phyloP scores from a whole-genome alignment of 768 basidiomycete genomes.

The Pleurotus ostreatus region DNA sequence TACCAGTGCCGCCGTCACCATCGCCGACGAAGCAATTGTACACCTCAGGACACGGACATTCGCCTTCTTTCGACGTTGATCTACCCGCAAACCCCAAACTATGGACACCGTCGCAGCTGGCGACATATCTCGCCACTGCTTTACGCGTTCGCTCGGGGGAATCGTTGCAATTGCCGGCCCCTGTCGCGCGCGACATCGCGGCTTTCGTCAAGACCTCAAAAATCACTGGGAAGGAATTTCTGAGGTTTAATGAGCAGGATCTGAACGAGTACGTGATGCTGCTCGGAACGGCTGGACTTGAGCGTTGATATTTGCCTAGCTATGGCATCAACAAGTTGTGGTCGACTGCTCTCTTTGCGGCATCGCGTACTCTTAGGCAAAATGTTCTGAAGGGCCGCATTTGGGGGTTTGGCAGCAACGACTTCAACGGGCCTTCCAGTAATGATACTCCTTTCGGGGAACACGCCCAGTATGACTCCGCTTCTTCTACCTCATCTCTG shows the following conservation, averaged over 20 bases:
- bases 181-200: slow-evolving; percentile 44
- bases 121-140: slow-evolving; percentile 46
- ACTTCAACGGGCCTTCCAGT: background rate
- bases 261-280: slow-evolving; percentile 33
- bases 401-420: slow-evolving; percentile 29
- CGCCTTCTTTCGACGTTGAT: slow-evolving; percentile 18
- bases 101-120: slow-evolving; percentile 60
- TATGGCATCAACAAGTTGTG: slow-evolving; percentile 49
- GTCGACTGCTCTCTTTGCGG: slow-evolving; percentile 48
- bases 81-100: slow-evolving; percentile 57
- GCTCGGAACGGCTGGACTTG: background rate
- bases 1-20: slow-evolving; percentile 42
- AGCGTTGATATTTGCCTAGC: slow-evolving; percentile 18
- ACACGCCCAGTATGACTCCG: slow-evolving; percentile 4
- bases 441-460: background rate
- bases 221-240: slow-evolving; percentile 54
- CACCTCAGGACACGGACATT: slow-evolving; percentile 11
- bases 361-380: slow-evolving; percentile 54
- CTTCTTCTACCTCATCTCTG: slow-evolving; percentile 10
- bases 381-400: slow-evolving; percentile 55
- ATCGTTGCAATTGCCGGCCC: slow-evolving; percentile 24
- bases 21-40: slow-evolving; percentile 8
- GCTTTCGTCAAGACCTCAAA: slow-evolving; percentile 44
- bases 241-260: slow-evolving; percentile 60
- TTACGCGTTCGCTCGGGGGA: slow-evolving; percentile 30